A percentile compares a stretch with the other conserved stretches of the same genome.
phyloP scores from a whole-genome alignment of 768 basidiomycete species.

The Leccinum broughii region DNA sequence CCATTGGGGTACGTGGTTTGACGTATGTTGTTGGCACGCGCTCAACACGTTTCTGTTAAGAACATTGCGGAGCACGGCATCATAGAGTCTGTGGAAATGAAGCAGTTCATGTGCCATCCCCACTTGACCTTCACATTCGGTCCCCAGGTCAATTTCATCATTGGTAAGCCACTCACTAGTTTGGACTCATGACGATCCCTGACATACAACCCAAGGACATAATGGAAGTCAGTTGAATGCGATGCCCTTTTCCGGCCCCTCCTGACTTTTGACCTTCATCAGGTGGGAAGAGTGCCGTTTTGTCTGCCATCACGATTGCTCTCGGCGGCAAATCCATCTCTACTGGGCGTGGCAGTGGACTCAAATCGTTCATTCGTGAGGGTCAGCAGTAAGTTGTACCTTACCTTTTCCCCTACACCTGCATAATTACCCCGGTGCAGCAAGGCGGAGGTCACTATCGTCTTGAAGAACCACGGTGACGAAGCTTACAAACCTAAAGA shows the following conservation, averaged over 20 bases:
- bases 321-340: slow-evolving; percentile 91
- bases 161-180: slow-evolving; percentile 50
- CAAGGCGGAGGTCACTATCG: slow-evolving; percentile 70
- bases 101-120: slow-evolving; percentile 96
- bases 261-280: slow-evolving; percentile 8
- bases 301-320: slow-evolving; percentile 91
- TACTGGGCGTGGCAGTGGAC: slow-evolving; percentile 84
- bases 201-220: slow-evolving; percentile 53
- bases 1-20: slow-evolving; percentile 47
- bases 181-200: neutral
- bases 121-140: slow-evolving; percentile 83
- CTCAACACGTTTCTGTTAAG: slow-evolving; percentile 40
- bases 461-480: slow-evolving; percentile 85
- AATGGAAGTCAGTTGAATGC: slow-evolving; percentile 78
- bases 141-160: slow-evolving; percentile 96
- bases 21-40: slow-evolving; percentile 29
- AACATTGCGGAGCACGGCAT: slow-evolving; percentile 84
- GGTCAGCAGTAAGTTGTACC: slow-evolving; percentile 62
- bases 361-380: slow-evolving; percentile 84
- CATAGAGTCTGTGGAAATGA: slow-evolving; percentile 82
- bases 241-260: neutral
- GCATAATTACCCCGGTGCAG: slow-evolving; percentile 39
- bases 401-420: neutral
- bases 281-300: slow-evolving; percentile 95
- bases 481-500: slow-evolving; percentile 84